Evolutionary conservation across 2,329 filamentous ascomycete species (phyloP).

Genomic region (Talaromyces piceae): DNA sequence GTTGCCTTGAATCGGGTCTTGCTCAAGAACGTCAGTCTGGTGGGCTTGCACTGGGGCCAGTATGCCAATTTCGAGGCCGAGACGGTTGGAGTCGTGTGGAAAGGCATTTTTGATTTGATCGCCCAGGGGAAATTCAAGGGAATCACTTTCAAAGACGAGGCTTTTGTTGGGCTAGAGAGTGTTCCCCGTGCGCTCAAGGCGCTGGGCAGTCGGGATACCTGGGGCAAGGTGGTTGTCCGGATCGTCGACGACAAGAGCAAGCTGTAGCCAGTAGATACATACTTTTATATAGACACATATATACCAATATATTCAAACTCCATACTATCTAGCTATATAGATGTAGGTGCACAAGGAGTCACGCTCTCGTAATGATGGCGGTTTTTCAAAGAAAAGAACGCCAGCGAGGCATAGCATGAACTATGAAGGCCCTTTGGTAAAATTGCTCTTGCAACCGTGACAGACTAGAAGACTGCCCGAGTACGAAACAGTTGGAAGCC

Average conservation of each 20-base stretch:
- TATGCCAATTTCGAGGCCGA: constrained; percentile 68
- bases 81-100: constrained; percentile 67
- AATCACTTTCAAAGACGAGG: constrained; percentile 69
- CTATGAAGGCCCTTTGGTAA: constrained; percentile 35
- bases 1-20: constrained; percentile 86
- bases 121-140: constrained; percentile 69
- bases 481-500: constrained; percentile 14
- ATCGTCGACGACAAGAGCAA: constrained; percentile 54
- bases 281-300: background rate
- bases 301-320: constrained; percentile 4
- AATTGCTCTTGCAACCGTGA: constrained; percentile 27
- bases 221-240: constrained; percentile 93
- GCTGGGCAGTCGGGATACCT: constrained; percentile 73
- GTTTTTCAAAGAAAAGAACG: constrained; percentile 17
- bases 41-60: constrained; percentile 87
- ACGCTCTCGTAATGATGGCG: constrained; percentile 33
- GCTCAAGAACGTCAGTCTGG: constrained; percentile 84
- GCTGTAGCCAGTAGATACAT: background rate
- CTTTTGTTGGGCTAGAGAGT: constrained; percentile 74
- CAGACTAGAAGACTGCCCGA: constrained; percentile 4
- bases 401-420: constrained; percentile 30
- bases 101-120: constrained; percentile 72
- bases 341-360: constrained; percentile 37
- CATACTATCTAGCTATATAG: constrained; percentile 26
- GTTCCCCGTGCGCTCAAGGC: constrained; percentile 70